Base-by-base conservation (phyloP, 345 rosid genomes). In the Turritis glabra region DNA sequence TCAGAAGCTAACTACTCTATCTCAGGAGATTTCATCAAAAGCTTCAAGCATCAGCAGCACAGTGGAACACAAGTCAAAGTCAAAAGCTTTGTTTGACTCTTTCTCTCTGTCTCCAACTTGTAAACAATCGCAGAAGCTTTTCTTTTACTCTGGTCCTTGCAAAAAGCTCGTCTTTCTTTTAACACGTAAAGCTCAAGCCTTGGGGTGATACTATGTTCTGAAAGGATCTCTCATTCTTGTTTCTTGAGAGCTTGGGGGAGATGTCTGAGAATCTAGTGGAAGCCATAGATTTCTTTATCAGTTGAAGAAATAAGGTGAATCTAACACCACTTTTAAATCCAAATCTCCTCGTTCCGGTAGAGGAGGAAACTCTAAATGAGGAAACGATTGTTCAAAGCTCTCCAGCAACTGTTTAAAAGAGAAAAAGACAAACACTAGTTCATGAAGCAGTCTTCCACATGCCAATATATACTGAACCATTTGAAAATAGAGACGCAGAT, bases 271-370 rank as follows among this genome's bases (percentile, higher is more conserved):
- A 68, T 19, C 60, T 61, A 67, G 75, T 43, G 47, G 74, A 44
- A 71, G 67, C 76, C 77, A 56, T 11, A 19, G 9, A 64, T 40
- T 52, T 58, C 68, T 65, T 52, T 38, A 11, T 85, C 77, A 96
- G 84, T 92, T 96, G 90, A 96, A 96, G 82, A 96, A 96, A 79
- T 96, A 96, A 17, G 99, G 87, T 1, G 98, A 96, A 26, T 85
- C 77, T 30, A 96, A 70, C 73, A 96, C 99, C 7, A 88, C 88
- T 32, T 77, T 81, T 26, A 92, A 80, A 79, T 96, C 89, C 64
- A 92, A 90, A 74, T 92, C 95, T 69, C 99, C 97, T 56, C 96
- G 83, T 70, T 88, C 93, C 2, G 99, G 99, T 58, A 92, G 72
- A 0, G 88, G 81, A n/a, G 98, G 98, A 67, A 92, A 92, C 3